Percentiles rank a stretch among this genome's conserved stretches.
Evolutionary conservation across 192 early-diverging fungal genomes (phyloP).

Genomic region (Allomyces arbusculus): DNA sequence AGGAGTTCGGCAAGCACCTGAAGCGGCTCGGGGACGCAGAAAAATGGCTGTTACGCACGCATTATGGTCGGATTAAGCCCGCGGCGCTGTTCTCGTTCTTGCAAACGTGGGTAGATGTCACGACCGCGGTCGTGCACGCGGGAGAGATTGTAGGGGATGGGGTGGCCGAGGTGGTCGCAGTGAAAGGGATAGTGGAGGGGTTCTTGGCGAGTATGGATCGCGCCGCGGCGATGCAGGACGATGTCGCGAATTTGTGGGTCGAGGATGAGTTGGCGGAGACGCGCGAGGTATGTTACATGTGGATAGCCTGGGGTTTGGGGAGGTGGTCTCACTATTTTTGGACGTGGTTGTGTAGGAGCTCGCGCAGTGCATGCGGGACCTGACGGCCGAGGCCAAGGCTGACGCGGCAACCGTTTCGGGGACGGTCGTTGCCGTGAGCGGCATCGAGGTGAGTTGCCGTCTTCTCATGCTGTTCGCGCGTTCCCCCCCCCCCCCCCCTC

Average conservation of each 20-base stretch:
- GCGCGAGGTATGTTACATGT: constrained; percentile 11
- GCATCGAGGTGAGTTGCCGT: not conserved
- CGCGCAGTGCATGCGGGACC: constrained; percentile 28
- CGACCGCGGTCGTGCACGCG: constrained; percentile 15
- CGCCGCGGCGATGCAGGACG: constrained; percentile 18
- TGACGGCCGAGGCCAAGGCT: constrained; percentile 46
- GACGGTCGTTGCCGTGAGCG: constrained; percentile 7
- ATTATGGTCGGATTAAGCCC: constrained; percentile 27
- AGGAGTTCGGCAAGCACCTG: constrained; percentile 14
- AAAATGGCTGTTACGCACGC: constrained; percentile 38
- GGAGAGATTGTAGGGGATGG: constrained; percentile 5
- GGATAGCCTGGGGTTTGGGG: constrained; percentile 21
- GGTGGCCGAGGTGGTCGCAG: not conserved
- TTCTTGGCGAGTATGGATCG: constrained; percentile 1
- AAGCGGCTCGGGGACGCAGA: constrained; percentile 41
- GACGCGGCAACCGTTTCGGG: constrained; percentile 34
- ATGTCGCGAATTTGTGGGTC: constrained; percentile 32
- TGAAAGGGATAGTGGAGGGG: constrained; percentile 9
- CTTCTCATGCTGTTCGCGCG: constrained; percentile 1
- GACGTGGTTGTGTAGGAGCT: constrained; percentile 38
- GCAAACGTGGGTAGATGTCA: constrained; percentile 17
- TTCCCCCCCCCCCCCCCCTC: no score
- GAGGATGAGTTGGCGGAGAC: constrained; percentile 23
- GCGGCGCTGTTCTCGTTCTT: not conserved
- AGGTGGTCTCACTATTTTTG: no score